Percentiles rank a stretch among this genome's conserved stretches.
Evolutionary conservation across 805 yeast species (phyloP).

Genomic region (Grigorovia jiainica): DNA sequence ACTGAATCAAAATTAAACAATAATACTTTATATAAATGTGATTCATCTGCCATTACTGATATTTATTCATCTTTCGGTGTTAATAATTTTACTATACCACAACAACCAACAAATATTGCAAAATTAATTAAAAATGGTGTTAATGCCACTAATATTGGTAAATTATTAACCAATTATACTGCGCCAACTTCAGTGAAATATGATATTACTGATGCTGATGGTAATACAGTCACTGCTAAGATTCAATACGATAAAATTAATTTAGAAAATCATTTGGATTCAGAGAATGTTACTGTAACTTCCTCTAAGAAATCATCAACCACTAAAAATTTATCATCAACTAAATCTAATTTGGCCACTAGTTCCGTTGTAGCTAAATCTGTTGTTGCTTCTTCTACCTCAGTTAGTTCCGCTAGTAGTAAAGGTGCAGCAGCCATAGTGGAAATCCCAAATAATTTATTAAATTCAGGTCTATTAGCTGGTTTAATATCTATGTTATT

Average conservation of each 20-base stretch:
- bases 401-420: slow-evolving; percentile 14
- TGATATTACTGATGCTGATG: slow-evolving; percentile 31
- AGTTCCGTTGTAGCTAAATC: too few relatives aligned
- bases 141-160: slow-evolving; percentile 36
- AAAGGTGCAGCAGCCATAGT: slow-evolving; percentile 17
- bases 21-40: slow-evolving; percentile 31
- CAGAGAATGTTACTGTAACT: slow-evolving; percentile 14
- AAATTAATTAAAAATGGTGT: slow-evolving; percentile 41
- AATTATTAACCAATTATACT: slow-evolving; percentile 32
- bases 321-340: slow-evolving; percentile 2
- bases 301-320: slow-evolving; percentile 13
- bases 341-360: not conserved
- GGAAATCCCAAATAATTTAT: slow-evolving; percentile 2
- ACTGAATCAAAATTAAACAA: slow-evolving; percentile 30
- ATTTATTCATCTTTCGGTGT: slow-evolving; percentile 36
- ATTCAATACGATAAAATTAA: slow-evolving; percentile 31
- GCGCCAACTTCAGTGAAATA: slow-evolving; percentile 33
- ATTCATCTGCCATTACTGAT: slow-evolving; percentile 28
- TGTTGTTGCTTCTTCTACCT: slow-evolving; percentile 11
- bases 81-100: slow-evolving; percentile 37
- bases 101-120: slow-evolving; percentile 36
- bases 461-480: slow-evolving; percentile 18
- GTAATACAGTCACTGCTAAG: slow-evolving; percentile 28
- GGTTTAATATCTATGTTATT: slow-evolving; percentile 34
- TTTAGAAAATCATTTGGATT: slow-evolving; percentile 29